Base-by-base conservation (phyloP, 2,329 filamentous ascomycete genomes). In the Fusarium sp. region DNA sequence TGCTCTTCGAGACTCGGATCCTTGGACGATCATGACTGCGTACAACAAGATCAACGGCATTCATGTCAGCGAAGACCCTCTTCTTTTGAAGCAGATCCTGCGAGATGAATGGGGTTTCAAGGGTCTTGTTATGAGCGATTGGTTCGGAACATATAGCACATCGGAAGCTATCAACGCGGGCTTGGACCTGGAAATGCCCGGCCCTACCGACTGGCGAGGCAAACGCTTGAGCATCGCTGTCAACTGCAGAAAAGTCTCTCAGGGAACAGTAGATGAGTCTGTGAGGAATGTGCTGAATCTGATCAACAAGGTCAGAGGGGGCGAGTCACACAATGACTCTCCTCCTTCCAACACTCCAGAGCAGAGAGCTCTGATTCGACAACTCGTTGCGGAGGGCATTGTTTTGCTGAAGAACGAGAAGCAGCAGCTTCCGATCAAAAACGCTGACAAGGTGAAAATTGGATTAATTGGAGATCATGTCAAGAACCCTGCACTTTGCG, bases 41-140 rank as follows among this genome's bases (percentile, higher is more conserved):
- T 79, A 79, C 6, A 81, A 70, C 78, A 80, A 68, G 62, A 78
- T 87, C 60, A 87, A 87, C 68, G 85, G 85, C 0, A 42, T 78
- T 64, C 72, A 81, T 61, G 66, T 80, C 62, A 78, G 73, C 5
- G 74, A 74, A 3, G 68, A 77, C 16, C 64, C 71, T 20, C 64
- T 71, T 1, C 49, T 79, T 2, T 22, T 79, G 17, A 68, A 66
- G 2, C 42, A 81, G 14, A 81, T 85, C 2, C 69, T 85, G 16
- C 78, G 84, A 2, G 29, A 75, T 6, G 72, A 74, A 1, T 74
- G 72, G 72, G 72, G 72, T 1, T 74, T 73, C 36, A 67, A 73
- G 2, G 72, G 72, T 1, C 72, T 74, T 2, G 62, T 74, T 0
- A 75, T 74, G 72, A 74, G 74, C 66, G 83, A 84, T 67, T 84